A percentile compares a stretch with the other conserved stretches of the same genome.
These are phyloP conservation scores for Jimgerdemannia flammicorona DNA, from an alignment of 192 early-diverging fungal genomes.

Conservation along the genomic window DNA sequence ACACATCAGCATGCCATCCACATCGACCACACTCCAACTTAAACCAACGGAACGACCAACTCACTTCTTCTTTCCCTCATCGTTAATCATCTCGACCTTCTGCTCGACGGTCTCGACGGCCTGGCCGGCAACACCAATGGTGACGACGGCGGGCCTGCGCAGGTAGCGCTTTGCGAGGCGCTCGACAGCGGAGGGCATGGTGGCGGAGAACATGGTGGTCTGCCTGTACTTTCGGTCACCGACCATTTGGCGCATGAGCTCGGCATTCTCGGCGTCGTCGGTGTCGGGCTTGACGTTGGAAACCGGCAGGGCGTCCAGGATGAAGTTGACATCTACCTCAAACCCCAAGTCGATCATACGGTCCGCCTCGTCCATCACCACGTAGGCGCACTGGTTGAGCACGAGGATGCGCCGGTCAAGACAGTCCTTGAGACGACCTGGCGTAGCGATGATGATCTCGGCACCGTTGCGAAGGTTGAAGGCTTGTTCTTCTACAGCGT, in stretches of 20 bases:
- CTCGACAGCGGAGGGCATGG: slow-evolving; percentile 96
- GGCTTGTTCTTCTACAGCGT: slow-evolving; percentile 85
- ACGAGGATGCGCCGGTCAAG: slow-evolving; percentile 87
- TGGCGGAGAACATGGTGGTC: slow-evolving; percentile 99
- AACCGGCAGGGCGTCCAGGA: slow-evolving; percentile 90
- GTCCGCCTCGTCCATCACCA: slow-evolving; percentile 99
- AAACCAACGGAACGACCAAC: neutral
- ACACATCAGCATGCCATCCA: neutral
- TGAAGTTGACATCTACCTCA: slow-evolving; percentile 92
- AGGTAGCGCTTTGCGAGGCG: slow-evolving; percentile 93
- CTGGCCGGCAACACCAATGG: slow-evolving; percentile 95
- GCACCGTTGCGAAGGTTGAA: slow-evolving; percentile 87
- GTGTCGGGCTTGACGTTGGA: slow-evolving; percentile 86
- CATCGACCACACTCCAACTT: neutral
- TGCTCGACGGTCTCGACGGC: slow-evolving; percentile 97
- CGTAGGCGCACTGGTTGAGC: slow-evolving; percentile 91
- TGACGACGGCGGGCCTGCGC: slow-evolving; percentile 86
- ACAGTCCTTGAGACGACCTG: slow-evolving; percentile 92
- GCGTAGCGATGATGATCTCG: slow-evolving; percentile 97
- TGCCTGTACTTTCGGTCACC: slow-evolving; percentile 67
- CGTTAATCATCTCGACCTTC: slow-evolving; percentile 86
- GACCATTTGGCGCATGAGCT: slow-evolving; percentile 33
- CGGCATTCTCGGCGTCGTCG: slow-evolving; percentile 61
- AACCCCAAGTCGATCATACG: slow-evolving; percentile 95
- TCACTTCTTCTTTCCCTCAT: slow-evolving; percentile 81